Evolutionary conservation across 176 grass and related monocot genomes (phyloP).

Genomic region (Hyparrhenia diplandra): DNA sequence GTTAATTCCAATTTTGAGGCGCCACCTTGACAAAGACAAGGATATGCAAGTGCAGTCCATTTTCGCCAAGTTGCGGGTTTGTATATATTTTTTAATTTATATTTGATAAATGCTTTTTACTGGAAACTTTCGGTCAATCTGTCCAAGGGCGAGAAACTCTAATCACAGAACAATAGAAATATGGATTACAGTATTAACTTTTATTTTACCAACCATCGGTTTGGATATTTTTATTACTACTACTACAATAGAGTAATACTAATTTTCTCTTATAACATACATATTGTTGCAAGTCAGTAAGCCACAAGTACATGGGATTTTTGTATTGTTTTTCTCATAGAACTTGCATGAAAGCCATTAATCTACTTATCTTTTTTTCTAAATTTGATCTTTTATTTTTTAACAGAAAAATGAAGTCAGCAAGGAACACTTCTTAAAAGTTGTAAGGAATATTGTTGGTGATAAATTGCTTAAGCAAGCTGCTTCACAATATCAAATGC

Average conservation of each 20-base stretch:
- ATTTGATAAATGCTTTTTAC: neutral
- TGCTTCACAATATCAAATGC: conserved; percentile 76
- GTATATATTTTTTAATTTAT: conserved; percentile 20
- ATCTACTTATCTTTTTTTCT: conserved; percentile 3
- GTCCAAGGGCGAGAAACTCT: neutral
- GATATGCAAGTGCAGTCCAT: conserved; percentile 83
- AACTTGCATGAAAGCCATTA: neutral
- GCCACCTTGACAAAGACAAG: conserved; percentile 79
- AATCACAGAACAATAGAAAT: neutral
- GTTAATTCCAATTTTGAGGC: conserved; percentile 89
- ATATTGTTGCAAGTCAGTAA: conserved; percentile 8
- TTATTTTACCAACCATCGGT: conserved; percentile 1
- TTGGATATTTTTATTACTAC: neutral
- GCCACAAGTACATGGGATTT: neutral
- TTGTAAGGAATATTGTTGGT: conserved; percentile 92
- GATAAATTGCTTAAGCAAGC: conserved; percentile 95
- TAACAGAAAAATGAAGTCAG: conserved; percentile 84
- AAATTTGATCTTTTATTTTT: conserved; percentile 35
- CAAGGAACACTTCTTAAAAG: conserved; percentile 93
- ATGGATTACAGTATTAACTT: neutral
- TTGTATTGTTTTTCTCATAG: neutral
- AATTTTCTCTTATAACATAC: conserved; percentile 13
- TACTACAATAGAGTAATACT: conserved; percentile 14
- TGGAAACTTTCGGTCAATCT: neutral
- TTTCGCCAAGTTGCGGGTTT: conserved; percentile 84